Evolutionary conservation across 148 eudicot genomes (phyloP).

Genomic region (Rhododendron ferrugineum): DNA sequence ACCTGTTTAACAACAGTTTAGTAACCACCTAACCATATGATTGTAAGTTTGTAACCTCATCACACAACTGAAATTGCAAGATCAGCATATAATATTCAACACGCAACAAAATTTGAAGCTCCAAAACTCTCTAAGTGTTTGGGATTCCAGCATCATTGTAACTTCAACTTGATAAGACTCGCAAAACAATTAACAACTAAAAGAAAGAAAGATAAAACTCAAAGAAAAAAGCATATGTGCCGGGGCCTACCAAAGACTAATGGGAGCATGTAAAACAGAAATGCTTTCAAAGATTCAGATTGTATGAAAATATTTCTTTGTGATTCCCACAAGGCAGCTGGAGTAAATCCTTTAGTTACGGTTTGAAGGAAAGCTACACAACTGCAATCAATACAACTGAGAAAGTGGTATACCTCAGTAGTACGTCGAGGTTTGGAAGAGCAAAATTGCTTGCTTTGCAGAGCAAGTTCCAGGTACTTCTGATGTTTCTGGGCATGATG

Average conservation of each 20-base stretch:
- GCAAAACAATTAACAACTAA: background rate
- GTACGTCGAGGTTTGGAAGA: conserved; percentile 19
- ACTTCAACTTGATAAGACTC: background rate
- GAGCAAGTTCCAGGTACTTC: conserved; percentile 29
- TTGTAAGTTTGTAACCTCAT: background rate
- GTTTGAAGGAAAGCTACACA: background rate
- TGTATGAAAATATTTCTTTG: background rate
- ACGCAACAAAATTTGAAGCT: background rate
- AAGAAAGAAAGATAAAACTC: background rate
- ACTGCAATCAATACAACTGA: background rate
- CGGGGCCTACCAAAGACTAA: background rate
- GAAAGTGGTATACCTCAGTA: conserved; percentile 28
- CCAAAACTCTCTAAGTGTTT: background rate
- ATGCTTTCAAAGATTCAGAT: background rate
- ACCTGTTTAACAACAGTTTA: conserved; percentile 18
- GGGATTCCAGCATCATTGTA: background rate
- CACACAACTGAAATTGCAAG: background rate
- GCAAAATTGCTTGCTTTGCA: conserved; percentile 28
- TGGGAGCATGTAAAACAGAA: background rate
- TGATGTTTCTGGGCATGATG: conserved; percentile 31
- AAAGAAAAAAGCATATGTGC: background rate
- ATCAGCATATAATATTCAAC: background rate
- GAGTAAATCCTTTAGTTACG: background rate
- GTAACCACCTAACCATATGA: background rate
- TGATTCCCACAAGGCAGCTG: background rate